Evolutionary conservation across 2,329 filamentous ascomycete genomes (phyloP).

Genomic region (Alternaria hordeiaustralica): DNA sequence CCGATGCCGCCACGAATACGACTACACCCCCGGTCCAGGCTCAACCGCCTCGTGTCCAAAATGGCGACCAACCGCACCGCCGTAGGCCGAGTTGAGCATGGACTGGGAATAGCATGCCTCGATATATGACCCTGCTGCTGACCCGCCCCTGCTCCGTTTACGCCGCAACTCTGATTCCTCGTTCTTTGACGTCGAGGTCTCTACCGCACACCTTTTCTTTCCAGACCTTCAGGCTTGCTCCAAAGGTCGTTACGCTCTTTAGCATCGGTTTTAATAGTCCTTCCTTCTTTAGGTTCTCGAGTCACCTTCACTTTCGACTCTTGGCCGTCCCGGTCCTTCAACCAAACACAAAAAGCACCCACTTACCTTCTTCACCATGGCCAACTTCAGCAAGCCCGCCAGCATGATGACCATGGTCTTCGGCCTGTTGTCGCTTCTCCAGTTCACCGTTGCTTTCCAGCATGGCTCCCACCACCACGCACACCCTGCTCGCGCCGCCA

Average conservation of each 20-base stretch:
- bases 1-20: slow-evolving; percentile 18
- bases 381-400: slow-evolving; percentile 44
- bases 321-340: slow-evolving; percentile 16
- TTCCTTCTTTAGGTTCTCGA: slow-evolving; percentile 13
- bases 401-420: slow-evolving; percentile 43
- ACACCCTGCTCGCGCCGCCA: slow-evolving; percentile 19
- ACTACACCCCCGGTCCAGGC: slow-evolving; percentile 23
- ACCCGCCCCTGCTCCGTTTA: slow-evolving; percentile 33
- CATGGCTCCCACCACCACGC: slow-evolving; percentile 32
- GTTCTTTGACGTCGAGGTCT: slow-evolving; percentile 38
- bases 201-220: slow-evolving; percentile 26
- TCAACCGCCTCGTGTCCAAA: slow-evolving; percentile 33
- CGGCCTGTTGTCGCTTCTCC: slow-evolving; percentile 41
- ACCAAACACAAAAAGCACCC: slow-evolving; percentile 6
- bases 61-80: slow-evolving; percentile 18
- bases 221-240: slow-evolving; percentile 38
- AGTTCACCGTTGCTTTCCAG: slow-evolving; percentile 39
- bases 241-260: slow-evolving; percentile 47
- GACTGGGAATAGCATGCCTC: slow-evolving; percentile 28
- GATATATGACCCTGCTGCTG: slow-evolving; percentile 41
- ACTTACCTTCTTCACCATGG: slow-evolving; percentile 32
- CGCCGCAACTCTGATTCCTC: slow-evolving; percentile 40
- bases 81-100: slow-evolving; percentile 26
- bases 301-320: slow-evolving; percentile 17
- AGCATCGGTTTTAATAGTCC: slow-evolving; percentile 21